These are phyloP conservation scores for Poa annua DNA, from an alignment of 176 grass and related monocot genomes.

Conservation along the genomic window DNA sequence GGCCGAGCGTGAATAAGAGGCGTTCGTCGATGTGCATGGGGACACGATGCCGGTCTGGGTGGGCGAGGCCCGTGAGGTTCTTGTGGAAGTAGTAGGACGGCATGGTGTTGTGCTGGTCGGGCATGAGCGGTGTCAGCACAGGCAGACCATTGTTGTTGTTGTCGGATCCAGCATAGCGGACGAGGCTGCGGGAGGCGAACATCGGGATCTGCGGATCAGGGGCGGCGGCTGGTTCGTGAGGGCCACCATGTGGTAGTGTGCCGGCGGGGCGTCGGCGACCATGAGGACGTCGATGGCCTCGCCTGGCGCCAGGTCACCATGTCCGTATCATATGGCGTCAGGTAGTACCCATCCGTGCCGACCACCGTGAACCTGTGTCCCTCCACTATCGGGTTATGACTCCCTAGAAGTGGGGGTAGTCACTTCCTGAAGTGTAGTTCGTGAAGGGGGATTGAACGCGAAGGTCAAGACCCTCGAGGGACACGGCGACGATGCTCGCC, in stretches of 20 bases:
- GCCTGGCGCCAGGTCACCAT: neutral
- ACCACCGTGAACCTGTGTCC: neutral
- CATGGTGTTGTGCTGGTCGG: constrained; percentile 22
- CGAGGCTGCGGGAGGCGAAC: neutral
- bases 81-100: constrained; percentile 29
- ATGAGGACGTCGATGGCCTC: constrained; percentile 4
- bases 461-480: too few species aligned
- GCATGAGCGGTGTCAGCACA: neutral
- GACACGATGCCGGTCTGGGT: neutral
- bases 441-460: too few species aligned
- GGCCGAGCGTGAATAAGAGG: constrained; percentile 9
- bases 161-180: neutral
- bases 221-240: neutral
- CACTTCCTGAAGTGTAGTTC: too few species aligned
- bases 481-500: too few species aligned
- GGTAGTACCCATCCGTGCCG: neutral
- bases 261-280: neutral
- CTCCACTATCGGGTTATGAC: too few species aligned
- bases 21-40: constrained; percentile 24
- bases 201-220: neutral
- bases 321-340: neutral
- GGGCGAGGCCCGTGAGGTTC: constrained; percentile 25
- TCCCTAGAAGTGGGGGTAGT: too few species aligned
- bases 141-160: neutral
- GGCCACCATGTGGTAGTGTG: neutral